Conservation (phyloP, 2,329 filamentous ascomycete species). For the Xylaria sp. region DNA sequence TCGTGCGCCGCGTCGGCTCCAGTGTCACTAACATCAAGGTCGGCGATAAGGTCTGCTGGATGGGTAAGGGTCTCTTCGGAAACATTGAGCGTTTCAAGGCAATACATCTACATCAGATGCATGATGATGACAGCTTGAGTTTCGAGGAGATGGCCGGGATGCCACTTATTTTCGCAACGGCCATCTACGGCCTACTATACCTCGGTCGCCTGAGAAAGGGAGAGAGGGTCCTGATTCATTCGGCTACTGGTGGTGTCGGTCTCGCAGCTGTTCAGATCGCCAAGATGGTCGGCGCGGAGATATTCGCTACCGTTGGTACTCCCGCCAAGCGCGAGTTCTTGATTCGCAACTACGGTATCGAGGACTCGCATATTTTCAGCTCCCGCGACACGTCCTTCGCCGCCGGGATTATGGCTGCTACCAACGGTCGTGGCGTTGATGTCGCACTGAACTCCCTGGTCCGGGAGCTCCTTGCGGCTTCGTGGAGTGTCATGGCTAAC, state of each 20-base stretch:
- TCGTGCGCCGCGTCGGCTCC: constrained; percentile 34
- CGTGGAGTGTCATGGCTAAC: neutral
- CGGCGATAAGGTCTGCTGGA: constrained; percentile 46
- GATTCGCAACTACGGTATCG: constrained; percentile 47
- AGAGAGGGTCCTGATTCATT: constrained; percentile 55
- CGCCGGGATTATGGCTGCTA: constrained; percentile 46
- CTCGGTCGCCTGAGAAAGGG: constrained; percentile 45
- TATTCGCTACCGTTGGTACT: constrained; percentile 55
- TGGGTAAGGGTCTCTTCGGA: constrained; percentile 51
- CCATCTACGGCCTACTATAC: constrained; percentile 55
- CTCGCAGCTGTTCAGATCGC: constrained; percentile 56
- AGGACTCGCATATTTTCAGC: constrained; percentile 51
- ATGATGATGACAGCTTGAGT: constrained; percentile 32
- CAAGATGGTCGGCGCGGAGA: constrained; percentile 50
- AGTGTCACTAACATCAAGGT: constrained; percentile 31
- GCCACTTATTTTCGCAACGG: constrained; percentile 53
- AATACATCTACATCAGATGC: constrained; percentile 49
- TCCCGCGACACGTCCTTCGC: constrained; percentile 52
- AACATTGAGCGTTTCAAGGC: constrained; percentile 49
- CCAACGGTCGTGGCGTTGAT: constrained; percentile 51
- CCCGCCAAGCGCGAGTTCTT: constrained; percentile 53
- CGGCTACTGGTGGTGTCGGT: constrained; percentile 56
- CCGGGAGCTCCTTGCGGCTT: neutral
- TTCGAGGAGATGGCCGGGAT: constrained; percentile 43
- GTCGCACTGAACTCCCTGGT: constrained; percentile 36